phyloP scores from a whole-genome alignment of 495 filamentous ascomycete genomes.

The Pseudevernia furfuracea region DNA sequence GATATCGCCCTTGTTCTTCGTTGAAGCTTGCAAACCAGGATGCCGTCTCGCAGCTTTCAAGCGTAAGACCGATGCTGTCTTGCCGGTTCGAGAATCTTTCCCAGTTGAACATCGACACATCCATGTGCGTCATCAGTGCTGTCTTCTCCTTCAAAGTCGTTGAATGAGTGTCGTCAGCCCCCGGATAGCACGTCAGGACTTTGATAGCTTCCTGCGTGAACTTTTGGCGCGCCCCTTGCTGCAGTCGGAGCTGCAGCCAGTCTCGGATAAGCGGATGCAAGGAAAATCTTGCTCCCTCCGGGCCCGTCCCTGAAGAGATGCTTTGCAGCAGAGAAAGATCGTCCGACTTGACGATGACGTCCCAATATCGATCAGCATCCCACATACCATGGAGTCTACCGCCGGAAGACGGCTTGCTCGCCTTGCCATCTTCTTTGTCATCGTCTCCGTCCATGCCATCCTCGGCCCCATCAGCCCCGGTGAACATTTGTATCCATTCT shows the following conservation, averaged over 20 bases:
- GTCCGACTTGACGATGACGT: neutral
- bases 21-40: neutral
- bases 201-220: slow-evolving; percentile 1
- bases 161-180: neutral
- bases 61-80: neutral
- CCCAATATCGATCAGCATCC: neutral
- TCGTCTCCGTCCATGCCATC: neutral
- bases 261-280: slow-evolving; percentile 10
- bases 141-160: neutral
- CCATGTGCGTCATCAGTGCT: neutral
- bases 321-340: neutral
- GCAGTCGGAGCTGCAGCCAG: slow-evolving; percentile 5
- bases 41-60: neutral
- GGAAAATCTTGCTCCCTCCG: neutral
- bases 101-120: neutral
- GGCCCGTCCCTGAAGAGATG: neutral
- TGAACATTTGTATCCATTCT: neutral
- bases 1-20: neutral
- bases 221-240: neutral
- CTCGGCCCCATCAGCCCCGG: neutral
- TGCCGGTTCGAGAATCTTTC: neutral
- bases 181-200: neutral
- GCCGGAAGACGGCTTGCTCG: neutral
- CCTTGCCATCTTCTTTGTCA: neutral
- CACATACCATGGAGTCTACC: neutral